Base-by-base conservation (phyloP, 768 basidiomycete species). In the Phaeotremella skinneri region DNA sequence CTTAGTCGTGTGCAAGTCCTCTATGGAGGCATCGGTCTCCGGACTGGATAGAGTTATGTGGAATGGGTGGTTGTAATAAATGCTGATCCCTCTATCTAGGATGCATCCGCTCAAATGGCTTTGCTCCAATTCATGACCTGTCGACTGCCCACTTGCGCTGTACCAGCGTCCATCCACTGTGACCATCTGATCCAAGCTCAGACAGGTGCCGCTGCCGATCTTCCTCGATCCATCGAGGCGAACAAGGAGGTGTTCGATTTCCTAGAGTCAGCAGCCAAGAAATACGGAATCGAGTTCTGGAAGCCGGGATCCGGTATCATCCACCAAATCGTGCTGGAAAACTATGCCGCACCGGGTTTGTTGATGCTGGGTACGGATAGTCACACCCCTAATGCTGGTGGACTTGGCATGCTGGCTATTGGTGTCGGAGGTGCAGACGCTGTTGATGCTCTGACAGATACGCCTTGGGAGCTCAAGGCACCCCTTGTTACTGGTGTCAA, bases 211-310 rank as follows among this genome's bases (percentile, higher is more conserved):
- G 83, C 87, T 41, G 78, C 84, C 2, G 96, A 99, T 73, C 79
- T 99, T 11, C 45, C 58, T 1, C 82, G 85, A 31, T 91, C 93
- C 4, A 86, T 97, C 62, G 81, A 85, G 37, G 85, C 86, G 11
- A 97, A 98, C 76, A 84, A 90, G 79, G 96, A 99, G 75, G 94
- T 99, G 13, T 99, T 97, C 70, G 90, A 98, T 71, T 99, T 99
- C 76, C 80, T 99, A 59, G 86, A 94, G 78, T 93, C 90, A 65
- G 91, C 92, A 16, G 86, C 78, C 2, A 66, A 76, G 58, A 80
- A 80, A 68, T 80, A 81, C 68, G 81, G 94, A 29, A 96, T 98
- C 65, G 94, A 97, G 78, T 99, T 98, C 78, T 98, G 96, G 94
- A 81, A 84, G 69, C 96, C 96, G 30, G 96, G 96, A 29, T 89